Percentiles rank a stretch among this genome's conserved stretches.
These are phyloP conservation scores for Corylus heterophylla DNA, from an alignment of 306 rosid species.

Conservation along the genomic window DNA sequence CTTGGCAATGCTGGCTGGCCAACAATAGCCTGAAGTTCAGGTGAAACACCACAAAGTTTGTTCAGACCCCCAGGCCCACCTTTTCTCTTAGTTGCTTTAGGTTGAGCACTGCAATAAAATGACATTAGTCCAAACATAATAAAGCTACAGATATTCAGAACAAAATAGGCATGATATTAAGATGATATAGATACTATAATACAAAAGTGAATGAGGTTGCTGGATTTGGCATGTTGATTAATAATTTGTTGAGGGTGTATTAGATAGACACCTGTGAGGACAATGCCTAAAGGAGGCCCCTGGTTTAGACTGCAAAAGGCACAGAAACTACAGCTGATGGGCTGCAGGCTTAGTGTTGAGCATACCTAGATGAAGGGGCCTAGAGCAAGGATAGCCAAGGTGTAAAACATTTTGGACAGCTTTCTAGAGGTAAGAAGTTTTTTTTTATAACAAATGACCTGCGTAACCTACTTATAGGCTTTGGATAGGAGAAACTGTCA, in stretches of 20 bases:
- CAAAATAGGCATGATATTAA: neutral
- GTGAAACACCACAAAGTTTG: conserved; percentile 81
- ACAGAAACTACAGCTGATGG: neutral
- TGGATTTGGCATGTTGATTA: neutral
- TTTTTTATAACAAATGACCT: neutral
- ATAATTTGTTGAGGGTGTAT: neutral
- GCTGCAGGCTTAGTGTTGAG: neutral
- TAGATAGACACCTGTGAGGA: neutral
- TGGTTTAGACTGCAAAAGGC: neutral
- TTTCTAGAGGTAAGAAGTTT: neutral
- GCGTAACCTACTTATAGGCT: neutral
- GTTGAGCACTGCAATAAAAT: conserved; percentile 46
- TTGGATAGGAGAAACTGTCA: neutral
- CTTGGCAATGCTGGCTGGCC: conserved; percentile 78
- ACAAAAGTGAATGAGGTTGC: neutral
- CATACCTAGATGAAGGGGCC: neutral
- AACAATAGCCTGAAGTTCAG: conserved; percentile 88
- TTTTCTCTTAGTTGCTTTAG: conserved; percentile 66
- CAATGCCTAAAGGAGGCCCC: neutral
- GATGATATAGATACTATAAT: neutral
- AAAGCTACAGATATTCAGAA: neutral
- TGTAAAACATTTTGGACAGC: neutral
- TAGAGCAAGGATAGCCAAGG: no score
- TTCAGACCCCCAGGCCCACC: conserved; percentile 92
- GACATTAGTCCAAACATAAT: conserved; percentile 24